phyloP scores from a whole-genome alignment of 768 basidiomycete species.

The Tulasnella sp. region DNA sequence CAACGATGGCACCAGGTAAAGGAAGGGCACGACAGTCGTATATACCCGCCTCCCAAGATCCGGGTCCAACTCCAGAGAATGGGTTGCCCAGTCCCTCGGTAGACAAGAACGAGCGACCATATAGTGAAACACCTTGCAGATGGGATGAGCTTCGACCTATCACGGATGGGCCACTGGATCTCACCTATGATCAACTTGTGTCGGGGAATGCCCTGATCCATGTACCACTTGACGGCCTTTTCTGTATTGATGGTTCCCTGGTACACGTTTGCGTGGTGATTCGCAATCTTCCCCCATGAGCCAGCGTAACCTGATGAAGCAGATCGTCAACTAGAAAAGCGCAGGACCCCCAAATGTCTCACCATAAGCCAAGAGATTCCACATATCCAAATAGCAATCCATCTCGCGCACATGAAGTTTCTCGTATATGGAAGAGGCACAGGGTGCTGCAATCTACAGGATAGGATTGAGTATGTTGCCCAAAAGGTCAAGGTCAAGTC shows the following conservation, averaged over 20 bases:
- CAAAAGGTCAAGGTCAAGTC: no score
- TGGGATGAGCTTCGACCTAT: slow-evolving; percentile 20
- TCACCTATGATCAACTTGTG: slow-evolving; percentile 68
- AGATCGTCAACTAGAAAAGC: not conserved
- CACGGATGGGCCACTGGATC: not conserved
- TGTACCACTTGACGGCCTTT: slow-evolving; percentile 59
- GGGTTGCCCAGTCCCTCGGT: slow-evolving; percentile 70
- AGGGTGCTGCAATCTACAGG: slow-evolving; percentile 76
- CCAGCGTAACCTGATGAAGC: slow-evolving; percentile 28
- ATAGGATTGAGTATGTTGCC: not conserved
- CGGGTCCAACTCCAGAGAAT: slow-evolving; percentile 72
- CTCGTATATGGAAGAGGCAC: slow-evolving; percentile 75
- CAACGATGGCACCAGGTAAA: slow-evolving; percentile 50
- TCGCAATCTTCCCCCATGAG: slow-evolving; percentile 32
- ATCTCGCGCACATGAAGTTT: slow-evolving; percentile 70
- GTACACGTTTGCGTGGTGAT: slow-evolving; percentile 75
- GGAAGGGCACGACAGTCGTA: slow-evolving; percentile 92
- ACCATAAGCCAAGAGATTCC: slow-evolving; percentile 77
- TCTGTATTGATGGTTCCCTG: slow-evolving; percentile 52
- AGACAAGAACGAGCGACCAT: slow-evolving; percentile 81
- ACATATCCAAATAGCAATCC: slow-evolving; percentile 82
- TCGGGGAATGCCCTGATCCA: slow-evolving; percentile 51
- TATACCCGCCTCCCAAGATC: slow-evolving; percentile 70
- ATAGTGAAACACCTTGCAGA: slow-evolving; percentile 63
- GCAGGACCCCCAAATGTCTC: not conserved